Percentiles rank a stretch among this genome's conserved stretches.
Conservation (phyloP, 1,139 yeast species). For the Pichia sp. region DNA sequence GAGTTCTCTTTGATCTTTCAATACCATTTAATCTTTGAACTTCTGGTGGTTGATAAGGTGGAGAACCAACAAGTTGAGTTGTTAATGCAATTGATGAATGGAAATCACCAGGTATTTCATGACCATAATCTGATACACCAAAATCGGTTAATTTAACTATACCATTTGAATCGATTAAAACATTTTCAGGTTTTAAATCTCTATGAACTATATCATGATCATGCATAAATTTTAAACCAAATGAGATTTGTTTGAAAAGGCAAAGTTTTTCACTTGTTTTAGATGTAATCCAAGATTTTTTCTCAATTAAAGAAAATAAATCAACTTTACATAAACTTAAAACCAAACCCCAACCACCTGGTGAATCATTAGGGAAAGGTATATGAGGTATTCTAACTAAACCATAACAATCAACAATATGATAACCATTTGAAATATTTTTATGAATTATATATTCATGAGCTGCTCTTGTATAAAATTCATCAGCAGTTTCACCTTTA, state of each 20-base stretch:
- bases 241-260: constrained; percentile 52
- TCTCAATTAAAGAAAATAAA: constrained; percentile 41
- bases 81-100: constrained; percentile 43
- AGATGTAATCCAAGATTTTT: constrained; percentile 39
- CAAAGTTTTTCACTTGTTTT: constrained; percentile 48
- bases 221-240: constrained; percentile 51
- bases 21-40: constrained; percentile 51
- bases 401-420: constrained; percentile 54
- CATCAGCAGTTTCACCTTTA: constrained; percentile 56
- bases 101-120: constrained; percentile 48
- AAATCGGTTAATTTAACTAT: constrained; percentile 69
- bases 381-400: constrained; percentile 53
- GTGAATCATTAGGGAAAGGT: constrained; percentile 33
- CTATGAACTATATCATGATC: constrained; percentile 55
- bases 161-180: constrained; percentile 51
- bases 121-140: constrained; percentile 68
- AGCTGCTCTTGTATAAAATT: constrained; percentile 59
- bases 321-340: constrained; percentile 61
- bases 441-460: constrained; percentile 63
- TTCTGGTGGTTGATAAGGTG: constrained; percentile 79
- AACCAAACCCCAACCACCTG: constrained; percentile 78
- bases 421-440: constrained; percentile 46
- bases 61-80: constrained; percentile 63
- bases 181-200: constrained; percentile 64
- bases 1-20: constrained; percentile 33